Evolutionary conservation across 768 basidiomycete species (phyloP), one percentile per base, ranked within the genome.

Genomic region (Boletus reticuloceps): DNA sequence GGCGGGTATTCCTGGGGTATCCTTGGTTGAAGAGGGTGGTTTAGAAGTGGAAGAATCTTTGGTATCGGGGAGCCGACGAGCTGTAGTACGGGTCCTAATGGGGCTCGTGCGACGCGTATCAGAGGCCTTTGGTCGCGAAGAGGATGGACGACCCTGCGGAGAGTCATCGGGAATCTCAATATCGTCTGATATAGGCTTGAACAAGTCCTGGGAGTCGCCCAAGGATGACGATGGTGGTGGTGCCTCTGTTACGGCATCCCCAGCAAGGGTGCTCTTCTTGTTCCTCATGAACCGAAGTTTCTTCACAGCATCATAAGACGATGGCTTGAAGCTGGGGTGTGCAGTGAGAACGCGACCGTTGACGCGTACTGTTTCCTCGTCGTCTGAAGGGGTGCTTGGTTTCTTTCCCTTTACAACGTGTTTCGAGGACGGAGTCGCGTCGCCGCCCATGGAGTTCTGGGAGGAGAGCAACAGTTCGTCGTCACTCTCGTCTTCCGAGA

Each of bases 271-370:
- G 17, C 22, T 51, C 29, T 59, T 63, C 53, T 64, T 79, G n/a
- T n/a, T n/a, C n/a, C n/a, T n/a, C n/a, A n/a, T n/a, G 76, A 78
- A 56, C 69, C 75, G 59, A 22, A 72, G 45, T 1, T 0, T 1
- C 57, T 61, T 65, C 13, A 59, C 0, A 3, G 16, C n/a, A 11
- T 20, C 6, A 2, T 3, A 5, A 2, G 62, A 53, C 3, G 64
- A 61, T 0, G 63, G 69, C 43, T 52, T 63, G 40, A 27, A 72
- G 31, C 57, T 32, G 1, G 69, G 69, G 42, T 72, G 69, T 39
- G 51, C 66, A 7, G 47, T 0, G 34, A 63, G 53, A 29, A 52
- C 5, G 38, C 43, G 59, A 34, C 64, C 69, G 1, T 58, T 19
- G 54, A 65, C 41, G 20, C 39, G 47, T 31, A 68, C 32, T 0